Percentiles rank a stretch among this genome's conserved stretches.
These are phyloP conservation scores for Mycena belliarum DNA, from an alignment of 768 basidiomycete species.

Conservation along the genomic window DNA sequence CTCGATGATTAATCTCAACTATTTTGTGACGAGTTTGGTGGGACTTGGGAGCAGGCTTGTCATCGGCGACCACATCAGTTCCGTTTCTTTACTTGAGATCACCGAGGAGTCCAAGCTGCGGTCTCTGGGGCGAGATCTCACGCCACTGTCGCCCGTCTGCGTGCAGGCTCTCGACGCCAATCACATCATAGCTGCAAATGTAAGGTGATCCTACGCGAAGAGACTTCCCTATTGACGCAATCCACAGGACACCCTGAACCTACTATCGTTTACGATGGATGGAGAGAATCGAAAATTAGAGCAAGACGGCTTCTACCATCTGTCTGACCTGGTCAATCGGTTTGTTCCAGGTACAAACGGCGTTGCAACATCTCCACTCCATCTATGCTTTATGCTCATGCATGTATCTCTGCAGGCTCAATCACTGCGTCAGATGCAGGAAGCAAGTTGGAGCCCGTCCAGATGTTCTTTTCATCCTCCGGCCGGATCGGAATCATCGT, in stretches of 20 bases:
- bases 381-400: background rate
- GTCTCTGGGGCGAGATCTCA: slow-evolving; percentile 71
- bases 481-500: slow-evolving; percentile 78
- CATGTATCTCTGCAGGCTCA: slow-evolving; percentile 45
- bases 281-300: slow-evolving; percentile 44
- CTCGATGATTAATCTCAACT: slow-evolving; percentile 79
- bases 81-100: slow-evolving; percentile 69
- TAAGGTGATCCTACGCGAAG: slow-evolving; percentile 37
- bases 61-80: slow-evolving; percentile 81
- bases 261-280: slow-evolving; percentile 59
- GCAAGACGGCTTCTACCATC: slow-evolving; percentile 66
- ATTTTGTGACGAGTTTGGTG: slow-evolving; percentile 69
- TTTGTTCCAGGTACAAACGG: slow-evolving; percentile 59
- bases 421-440: slow-evolving; percentile 48
- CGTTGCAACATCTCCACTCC: background rate
- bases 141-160: slow-evolving; percentile 71
- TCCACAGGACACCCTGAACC: slow-evolving; percentile 61
- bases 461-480: slow-evolving; percentile 75
- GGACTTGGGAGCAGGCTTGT: slow-evolving; percentile 56
- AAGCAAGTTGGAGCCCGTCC: slow-evolving; percentile 51
- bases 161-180: slow-evolving; percentile 58
- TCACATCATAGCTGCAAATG: slow-evolving; percentile 74
- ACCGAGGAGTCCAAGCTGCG: slow-evolving; percentile 40
- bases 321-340: slow-evolving; percentile 78
- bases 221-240: background rate